phyloP scores from a whole-genome alignment of 73 alveolate genomes.

The Urostyla sp. region DNA sequence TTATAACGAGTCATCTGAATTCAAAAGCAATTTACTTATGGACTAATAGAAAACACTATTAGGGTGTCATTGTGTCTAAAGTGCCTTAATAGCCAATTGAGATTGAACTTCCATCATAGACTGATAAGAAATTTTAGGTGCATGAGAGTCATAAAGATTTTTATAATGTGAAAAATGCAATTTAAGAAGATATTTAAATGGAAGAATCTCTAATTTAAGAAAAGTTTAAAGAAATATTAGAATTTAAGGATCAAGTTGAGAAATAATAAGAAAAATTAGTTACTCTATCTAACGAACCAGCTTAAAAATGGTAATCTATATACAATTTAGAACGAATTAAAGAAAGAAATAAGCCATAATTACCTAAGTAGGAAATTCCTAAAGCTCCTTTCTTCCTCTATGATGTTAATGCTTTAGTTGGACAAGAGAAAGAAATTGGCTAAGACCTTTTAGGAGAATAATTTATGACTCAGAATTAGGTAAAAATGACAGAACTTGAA shows the following conservation, averaged over 20 bases:
- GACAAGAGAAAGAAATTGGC: slow-evolving; percentile 38
- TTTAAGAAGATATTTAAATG: not conserved
- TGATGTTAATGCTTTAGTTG: slow-evolving; percentile 57
- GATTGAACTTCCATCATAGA: slow-evolving; percentile 51
- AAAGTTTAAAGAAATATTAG: slow-evolving; percentile 29
- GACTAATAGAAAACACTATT: slow-evolving; percentile 74
- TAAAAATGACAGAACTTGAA: not conserved
- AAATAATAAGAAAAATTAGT: slow-evolving; percentile 5
- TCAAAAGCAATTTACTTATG: slow-evolving; percentile 86
- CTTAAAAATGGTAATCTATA: slow-evolving; percentile 76
- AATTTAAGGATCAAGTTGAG: not conserved
- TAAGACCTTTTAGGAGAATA: slow-evolving; percentile 31
- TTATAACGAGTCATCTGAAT: slow-evolving; percentile 81
- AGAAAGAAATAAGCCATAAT: slow-evolving; percentile 80
- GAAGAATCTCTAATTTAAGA: not conserved
- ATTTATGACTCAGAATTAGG: slow-evolving; percentile 10
- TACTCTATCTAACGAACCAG: slow-evolving; percentile 70
- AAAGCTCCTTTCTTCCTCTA: slow-evolving; percentile 87
- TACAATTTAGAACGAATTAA: slow-evolving; percentile 77
- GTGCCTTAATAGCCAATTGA: slow-evolving; percentile 42
- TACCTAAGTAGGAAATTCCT: slow-evolving; percentile 74
- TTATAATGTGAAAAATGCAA: not conserved
- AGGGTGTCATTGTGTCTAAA: slow-evolving; percentile 1
- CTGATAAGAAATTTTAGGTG: slow-evolving; percentile 6
- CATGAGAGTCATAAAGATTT: slow-evolving; percentile 55